A percentile compares a stretch with the other conserved stretches of the same genome.
Evolutionary conservation across 164 flowering plant species (phyloP).

Genomic region (Nymphaea thermarum): DNA sequence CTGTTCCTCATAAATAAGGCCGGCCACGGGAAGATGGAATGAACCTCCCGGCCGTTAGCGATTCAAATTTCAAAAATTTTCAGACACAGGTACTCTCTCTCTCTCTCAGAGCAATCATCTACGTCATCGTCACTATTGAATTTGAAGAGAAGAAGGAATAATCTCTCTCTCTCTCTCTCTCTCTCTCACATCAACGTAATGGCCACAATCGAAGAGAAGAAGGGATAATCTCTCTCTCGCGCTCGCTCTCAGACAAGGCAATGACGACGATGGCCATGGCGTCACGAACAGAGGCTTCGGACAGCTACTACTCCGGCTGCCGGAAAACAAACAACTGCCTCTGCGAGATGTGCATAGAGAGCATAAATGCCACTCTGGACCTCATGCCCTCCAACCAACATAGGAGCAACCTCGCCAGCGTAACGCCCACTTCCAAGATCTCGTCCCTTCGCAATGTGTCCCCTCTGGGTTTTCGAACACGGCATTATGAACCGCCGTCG

Average conservation of each 20-base stretch:
- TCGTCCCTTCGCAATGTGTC: not conserved
- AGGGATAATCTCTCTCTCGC: not conserved
- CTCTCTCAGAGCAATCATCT: too few species aligned
- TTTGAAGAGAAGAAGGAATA: too few species aligned
- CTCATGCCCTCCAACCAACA: constrained; percentile 53
- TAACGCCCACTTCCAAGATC: constrained; percentile 19
- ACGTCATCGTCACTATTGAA: too few species aligned
- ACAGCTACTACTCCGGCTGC: constrained; percentile 79
- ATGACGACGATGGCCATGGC: not conserved
- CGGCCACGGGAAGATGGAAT: too few species aligned
- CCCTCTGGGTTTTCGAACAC: not conserved
- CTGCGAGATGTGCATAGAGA: constrained; percentile 73
- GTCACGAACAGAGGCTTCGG: constrained; percentile 23
- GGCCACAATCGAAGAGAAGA: too few species aligned
- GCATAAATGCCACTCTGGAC: constrained; percentile 82
- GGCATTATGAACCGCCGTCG: not conserved
- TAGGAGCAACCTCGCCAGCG: constrained; percentile 36
- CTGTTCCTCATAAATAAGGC: too few species aligned
- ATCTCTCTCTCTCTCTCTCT: too few species aligned
- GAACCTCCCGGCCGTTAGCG: not conserved
- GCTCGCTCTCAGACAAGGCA: not conserved
- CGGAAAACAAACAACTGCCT: constrained; percentile 70
- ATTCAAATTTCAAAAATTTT: not conserved
- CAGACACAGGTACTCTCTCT: too few species aligned
- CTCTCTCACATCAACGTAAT: too few species aligned